phyloP scores from a whole-genome alignment of 169 alveolate species.

The Besnoitia besnoiti region DNA sequence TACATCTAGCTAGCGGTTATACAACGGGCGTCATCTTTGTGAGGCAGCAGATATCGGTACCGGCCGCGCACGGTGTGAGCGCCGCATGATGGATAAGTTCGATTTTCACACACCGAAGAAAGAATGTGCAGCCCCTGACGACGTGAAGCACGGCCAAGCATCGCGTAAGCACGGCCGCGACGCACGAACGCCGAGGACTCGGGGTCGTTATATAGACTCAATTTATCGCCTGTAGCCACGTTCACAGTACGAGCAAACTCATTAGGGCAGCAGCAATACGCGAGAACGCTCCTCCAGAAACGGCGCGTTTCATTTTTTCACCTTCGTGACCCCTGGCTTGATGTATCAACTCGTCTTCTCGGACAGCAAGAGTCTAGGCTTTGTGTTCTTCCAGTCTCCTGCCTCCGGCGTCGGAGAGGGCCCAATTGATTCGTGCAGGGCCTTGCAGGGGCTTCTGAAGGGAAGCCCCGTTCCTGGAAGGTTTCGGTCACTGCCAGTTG shows the following conservation, averaged over 20 bases:
- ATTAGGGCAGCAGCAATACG: not conserved
- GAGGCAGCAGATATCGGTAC: too few relatives aligned
- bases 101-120: too few relatives aligned
- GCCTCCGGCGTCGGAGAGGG: not conserved
- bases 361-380: not conserved
- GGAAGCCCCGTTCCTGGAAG: not conserved
- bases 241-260: slow-evolving; percentile 7
- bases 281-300: not conserved
- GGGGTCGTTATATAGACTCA: too few relatives aligned
- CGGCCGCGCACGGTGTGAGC: too few relatives aligned
- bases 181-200: too few relatives aligned
- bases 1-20: too few relatives aligned
- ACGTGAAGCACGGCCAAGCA: too few relatives aligned
- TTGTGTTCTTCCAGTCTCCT: not conserved
- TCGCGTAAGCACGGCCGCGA: too few relatives aligned
- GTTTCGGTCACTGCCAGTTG: not conserved
- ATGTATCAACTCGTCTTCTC: not conserved
- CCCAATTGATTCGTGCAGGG: not conserved
- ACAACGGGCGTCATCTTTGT: too few relatives aligned
- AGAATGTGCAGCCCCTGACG: too few relatives aligned
- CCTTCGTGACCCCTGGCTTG: not conserved
- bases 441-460: not conserved
- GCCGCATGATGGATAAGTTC: too few relatives aligned
- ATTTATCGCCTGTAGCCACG: too few relatives aligned
- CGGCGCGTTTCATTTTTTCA: not conserved